Evolutionary conservation across 2,329 filamentous ascomycete genomes (phyloP), one percentile per base, ranked within the genome.

Genomic region (Penicillium sp.): DNA sequence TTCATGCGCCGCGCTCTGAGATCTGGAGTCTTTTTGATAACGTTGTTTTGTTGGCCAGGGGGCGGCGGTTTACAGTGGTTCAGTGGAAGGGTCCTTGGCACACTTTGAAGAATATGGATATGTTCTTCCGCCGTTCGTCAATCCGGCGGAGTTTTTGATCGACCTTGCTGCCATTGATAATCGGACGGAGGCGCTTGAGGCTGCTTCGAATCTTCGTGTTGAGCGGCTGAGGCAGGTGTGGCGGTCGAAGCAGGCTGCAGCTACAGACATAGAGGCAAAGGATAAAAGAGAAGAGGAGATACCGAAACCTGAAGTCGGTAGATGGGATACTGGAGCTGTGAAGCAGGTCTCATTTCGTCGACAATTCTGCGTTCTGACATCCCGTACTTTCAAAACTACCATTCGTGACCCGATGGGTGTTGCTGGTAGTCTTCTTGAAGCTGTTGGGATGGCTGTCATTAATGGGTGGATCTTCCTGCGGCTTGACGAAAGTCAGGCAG

Each of bases 1-100:
- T 92, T 35, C 89, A 92, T 68, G 87, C 90, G 59, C 89, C 89
- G 19, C 80, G 89, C 19, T 90, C 88, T 0, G 89, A 91, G 68
- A 91, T 92, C 14, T 92, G 88, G 88, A 81, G 84, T 31, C 78
- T 91, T 16, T 89, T 92, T 65, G 88, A 91, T 69, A 84, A 85
- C 56, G 77, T 91, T 8, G 77, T 91, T 10, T 78, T 92, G 12
- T 70, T 92, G 3, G 85, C 87, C 1, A 82, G 80, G 62, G 89
- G 0, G 82, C 81, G 33, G 84, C 86, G 0, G 82, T 91, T 0
- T 92, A 88, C 64, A 86, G 85, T 22, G 89, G 88, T 0, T 73
- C 77, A 0, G 79, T 81, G 26, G 71, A 77, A 4, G 78, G 81
- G 2, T 88, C 85, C 46, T 69, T 89, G 4, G 73, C 81, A 0